phyloP scores from a whole-genome alignment of 2,329 filamentous ascomycete species.

The Colletotrichum kahawae region DNA sequence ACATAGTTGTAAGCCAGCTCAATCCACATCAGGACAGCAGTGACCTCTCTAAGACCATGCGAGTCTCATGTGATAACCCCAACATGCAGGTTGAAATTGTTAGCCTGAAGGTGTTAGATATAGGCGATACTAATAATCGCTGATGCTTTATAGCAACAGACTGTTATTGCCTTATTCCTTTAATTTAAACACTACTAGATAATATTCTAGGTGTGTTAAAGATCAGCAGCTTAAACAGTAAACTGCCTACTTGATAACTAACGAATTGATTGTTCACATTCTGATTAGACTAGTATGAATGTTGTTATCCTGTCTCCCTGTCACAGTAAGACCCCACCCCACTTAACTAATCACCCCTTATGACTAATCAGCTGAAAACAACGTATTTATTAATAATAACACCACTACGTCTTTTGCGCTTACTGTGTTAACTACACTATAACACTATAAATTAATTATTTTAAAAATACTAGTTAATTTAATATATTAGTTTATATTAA shows the following conservation, averaged over 20 bases:
- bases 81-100: background rate
- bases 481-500: too few species aligned
- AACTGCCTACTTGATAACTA: background rate
- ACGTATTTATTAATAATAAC: too few species aligned
- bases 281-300: background rate
- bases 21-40: background rate
- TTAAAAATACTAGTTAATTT: too few species aligned
- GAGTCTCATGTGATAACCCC: background rate
- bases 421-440: too few species aligned
- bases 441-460: too few species aligned
- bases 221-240: background rate
- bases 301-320: background rate
- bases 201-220: background rate
- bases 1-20: background rate
- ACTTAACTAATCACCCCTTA: too few species aligned
- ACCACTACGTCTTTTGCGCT: too few species aligned
- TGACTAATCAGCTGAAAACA: too few species aligned
- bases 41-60: background rate
- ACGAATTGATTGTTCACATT: background rate
- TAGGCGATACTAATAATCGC: background rate
- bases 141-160: background rate
- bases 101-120: background rate
- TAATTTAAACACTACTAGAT: background rate
- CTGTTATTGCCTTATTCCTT: background rate
- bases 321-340: too few species aligned